A percentile compares a stretch with the other conserved stretches of the same genome.
phyloP scores from a whole-genome alignment of 768 basidiomycete species.

The Grammothele lineata region DNA sequence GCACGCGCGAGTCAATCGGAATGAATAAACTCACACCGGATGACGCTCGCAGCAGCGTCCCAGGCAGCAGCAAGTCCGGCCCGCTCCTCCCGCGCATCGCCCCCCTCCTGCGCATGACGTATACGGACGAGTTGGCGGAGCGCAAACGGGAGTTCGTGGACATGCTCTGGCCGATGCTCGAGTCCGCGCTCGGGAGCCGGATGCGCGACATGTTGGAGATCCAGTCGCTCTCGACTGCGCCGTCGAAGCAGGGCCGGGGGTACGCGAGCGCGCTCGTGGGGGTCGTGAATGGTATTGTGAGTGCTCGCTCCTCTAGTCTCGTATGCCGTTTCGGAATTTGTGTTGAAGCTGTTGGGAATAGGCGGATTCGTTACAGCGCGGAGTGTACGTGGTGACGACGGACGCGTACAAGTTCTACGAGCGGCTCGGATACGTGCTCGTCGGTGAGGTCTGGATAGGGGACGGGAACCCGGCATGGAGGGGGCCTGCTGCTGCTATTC shows the following conservation, averaged over 20 bases:
- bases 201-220: not conserved
- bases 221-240: not conserved
- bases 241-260: not conserved
- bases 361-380: conserved; percentile 14
- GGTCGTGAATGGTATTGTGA: not conserved
- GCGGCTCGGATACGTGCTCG: conserved; percentile 10
- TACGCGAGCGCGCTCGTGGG: not conserved
- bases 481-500: conserved; percentile 7
- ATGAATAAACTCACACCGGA: no score
- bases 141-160: not conserved
- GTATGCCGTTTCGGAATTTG: not conserved
- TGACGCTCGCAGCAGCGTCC: no score
- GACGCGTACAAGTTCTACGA: conserved; percentile 14
- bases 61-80: no score
- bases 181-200: not conserved
- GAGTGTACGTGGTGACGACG: conserved; percentile 11
- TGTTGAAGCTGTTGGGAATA: not conserved
- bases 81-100: no score
- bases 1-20: no score
- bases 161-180: not conserved
- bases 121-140: not conserved
- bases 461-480: conserved; percentile 14
- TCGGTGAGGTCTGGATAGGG: conserved; percentile 9
- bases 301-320: not conserved
- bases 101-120: no score